Evolutionary conservation across 169 alveolate species (phyloP).

Genomic region (Sarcocystis neurona): DNA sequence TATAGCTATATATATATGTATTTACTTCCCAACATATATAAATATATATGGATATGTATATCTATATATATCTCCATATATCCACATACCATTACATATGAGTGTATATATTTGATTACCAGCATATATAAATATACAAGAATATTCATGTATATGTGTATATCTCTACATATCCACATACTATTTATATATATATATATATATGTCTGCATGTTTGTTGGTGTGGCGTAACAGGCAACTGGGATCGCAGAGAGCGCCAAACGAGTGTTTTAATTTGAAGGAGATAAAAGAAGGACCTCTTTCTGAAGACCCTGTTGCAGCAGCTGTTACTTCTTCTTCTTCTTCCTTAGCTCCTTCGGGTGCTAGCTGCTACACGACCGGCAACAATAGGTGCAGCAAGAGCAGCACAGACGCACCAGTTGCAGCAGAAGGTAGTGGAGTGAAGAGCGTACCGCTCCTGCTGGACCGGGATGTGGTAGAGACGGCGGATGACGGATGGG

Average conservation of each 20-base stretch:
- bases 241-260: conserved; percentile 10
- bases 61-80: background rate
- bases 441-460: background rate
- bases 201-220: background rate
- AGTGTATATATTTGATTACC: background rate
- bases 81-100: background rate
- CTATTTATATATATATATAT: background rate
- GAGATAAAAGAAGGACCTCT: background rate
- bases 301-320: background rate
- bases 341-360: background rate
- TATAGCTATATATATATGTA: background rate
- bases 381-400: no score
- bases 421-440: background rate
- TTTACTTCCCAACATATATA: background rate
- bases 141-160: background rate
- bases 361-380: background rate
- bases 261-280: background rate
- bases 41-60: background rate
- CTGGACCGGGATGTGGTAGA: background rate
- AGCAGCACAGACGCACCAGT: no score
- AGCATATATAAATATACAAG: background rate
- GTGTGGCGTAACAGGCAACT: background rate
- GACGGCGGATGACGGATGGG: background rate
- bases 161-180: no score
- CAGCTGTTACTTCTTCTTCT: background rate